These are phyloP conservation scores for Dryadomyces sulphureus DNA, from an alignment of 2,329 filamentous ascomycete species.

Conservation along the genomic window DNA sequence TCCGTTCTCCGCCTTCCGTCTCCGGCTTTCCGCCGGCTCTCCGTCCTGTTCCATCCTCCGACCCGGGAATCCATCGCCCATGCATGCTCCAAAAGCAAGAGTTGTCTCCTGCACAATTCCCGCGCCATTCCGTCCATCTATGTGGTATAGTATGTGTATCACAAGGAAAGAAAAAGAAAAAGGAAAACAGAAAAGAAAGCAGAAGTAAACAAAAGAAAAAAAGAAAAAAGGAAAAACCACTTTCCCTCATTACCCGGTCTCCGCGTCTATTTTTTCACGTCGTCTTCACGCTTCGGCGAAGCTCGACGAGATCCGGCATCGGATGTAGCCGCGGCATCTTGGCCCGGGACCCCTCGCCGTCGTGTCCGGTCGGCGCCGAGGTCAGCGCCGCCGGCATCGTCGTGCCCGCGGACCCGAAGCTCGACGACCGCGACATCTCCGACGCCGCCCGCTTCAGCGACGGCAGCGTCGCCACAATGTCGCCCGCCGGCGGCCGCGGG, in stretches of 20 bases:
- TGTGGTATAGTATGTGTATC: background rate
- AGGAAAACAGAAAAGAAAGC: background rate
- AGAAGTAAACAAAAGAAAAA: background rate
- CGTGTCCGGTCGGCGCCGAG: slow-evolving; percentile 12
- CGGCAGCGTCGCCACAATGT: slow-evolving; percentile 24
- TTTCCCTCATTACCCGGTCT: background rate
- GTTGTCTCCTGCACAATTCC: background rate
- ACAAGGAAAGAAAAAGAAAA: background rate
- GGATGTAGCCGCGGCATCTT: slow-evolving; percentile 24
- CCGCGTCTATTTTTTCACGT: background rate
- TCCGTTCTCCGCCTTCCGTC: too few species aligned
- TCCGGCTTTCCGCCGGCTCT: too few species aligned
- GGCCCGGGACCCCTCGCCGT: slow-evolving; percentile 14
- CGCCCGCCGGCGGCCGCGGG: slow-evolving; percentile 27
- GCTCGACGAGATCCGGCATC: slow-evolving; percentile 21
- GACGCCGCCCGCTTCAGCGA: slow-evolving; percentile 36
- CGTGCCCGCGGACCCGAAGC: slow-evolving; percentile 23
- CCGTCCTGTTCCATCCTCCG: too few species aligned
- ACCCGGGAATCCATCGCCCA: too few species aligned
- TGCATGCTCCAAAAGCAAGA: background rate
- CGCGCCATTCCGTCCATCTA: background rate
- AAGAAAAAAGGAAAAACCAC: background rate
- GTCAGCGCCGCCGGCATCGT: background rate
- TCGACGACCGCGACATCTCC: slow-evolving; percentile 34
- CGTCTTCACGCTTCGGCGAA: slow-evolving; percentile 19